Evolutionary conservation across 1,284 basidiomycete genomes (phyloP).

Genomic region (Puccinia hordei): DNA sequence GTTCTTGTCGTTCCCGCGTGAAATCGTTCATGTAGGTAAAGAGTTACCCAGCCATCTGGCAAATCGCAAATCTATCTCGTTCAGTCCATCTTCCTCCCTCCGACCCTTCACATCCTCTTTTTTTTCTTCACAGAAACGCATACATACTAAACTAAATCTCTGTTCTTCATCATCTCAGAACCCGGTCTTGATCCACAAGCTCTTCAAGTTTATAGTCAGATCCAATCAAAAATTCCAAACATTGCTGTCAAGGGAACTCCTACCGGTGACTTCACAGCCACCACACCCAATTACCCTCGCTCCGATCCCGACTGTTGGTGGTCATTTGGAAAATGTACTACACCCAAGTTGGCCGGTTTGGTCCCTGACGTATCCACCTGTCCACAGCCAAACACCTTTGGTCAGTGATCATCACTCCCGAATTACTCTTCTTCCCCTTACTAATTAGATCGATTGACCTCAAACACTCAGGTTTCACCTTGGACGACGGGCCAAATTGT

Average conservation of each 20-base stretch:
- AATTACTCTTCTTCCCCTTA: not conserved
- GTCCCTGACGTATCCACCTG: constrained; percentile 60
- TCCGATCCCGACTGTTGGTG: constrained; percentile 59
- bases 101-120: not conserved
- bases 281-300: constrained; percentile 55
- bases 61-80: constrained; percentile 50
- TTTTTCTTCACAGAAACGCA: not conserved
- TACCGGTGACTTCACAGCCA: constrained; percentile 57
- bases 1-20: not conserved
- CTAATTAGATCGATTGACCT: not conserved
- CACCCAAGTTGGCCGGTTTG: constrained; percentile 37
- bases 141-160: not conserved
- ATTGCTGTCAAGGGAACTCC: constrained; percentile 59
- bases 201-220: constrained; percentile 18
- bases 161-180: constrained; percentile 16
- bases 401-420: constrained; percentile 58
- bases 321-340: constrained; percentile 47
- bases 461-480: constrained; percentile 53
- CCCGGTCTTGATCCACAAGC: constrained; percentile 47
- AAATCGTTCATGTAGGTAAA: constrained; percentile 37
- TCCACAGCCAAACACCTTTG: constrained; percentile 64
- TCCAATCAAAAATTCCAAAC: constrained; percentile 53
- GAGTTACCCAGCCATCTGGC: constrained; percentile 40
- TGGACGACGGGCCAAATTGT: constrained; percentile 57
- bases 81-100: not conserved